Percentiles rank a stretch among this genome's conserved stretches.
phyloP scores from a whole-genome alignment of 1,284 basidiomycete genomes.

The Hortiboletus rubellus region DNA sequence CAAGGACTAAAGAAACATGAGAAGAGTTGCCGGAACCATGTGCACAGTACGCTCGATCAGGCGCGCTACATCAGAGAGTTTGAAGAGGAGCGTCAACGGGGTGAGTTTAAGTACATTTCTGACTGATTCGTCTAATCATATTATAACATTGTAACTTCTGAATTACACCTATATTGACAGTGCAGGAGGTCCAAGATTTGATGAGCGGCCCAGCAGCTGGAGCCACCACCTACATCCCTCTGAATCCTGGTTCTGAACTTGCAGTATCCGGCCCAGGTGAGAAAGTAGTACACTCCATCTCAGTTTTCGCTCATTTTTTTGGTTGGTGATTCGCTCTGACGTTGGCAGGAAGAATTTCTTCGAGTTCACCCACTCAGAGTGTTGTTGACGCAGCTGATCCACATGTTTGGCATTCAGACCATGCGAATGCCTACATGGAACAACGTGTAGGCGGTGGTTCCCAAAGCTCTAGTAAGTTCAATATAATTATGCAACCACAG shows the following conservation, averaged over 20 bases:
- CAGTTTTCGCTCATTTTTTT: background rate
- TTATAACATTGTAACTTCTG: background rate
- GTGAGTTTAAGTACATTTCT: background rate
- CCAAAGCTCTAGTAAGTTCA: background rate
- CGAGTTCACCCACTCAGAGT: background rate
- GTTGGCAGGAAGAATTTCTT: background rate
- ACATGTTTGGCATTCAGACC: background rate
- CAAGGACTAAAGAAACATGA: background rate
- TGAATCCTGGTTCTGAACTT: too few relatives aligned
- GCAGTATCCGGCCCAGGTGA: too few relatives aligned
- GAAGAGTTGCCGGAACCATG: background rate
- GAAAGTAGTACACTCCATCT: too few relatives aligned
- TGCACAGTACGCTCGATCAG: background rate
- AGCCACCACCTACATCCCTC: background rate
- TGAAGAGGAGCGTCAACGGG: background rate
- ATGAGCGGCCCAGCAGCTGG: background rate
- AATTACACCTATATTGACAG: too few relatives aligned
- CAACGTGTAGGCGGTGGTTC: background rate
- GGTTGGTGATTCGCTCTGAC: background rate
- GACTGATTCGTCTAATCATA: background rate
- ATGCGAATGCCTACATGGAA: background rate
- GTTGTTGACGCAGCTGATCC: background rate
- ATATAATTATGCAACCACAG: background rate
- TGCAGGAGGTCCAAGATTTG: background rate
- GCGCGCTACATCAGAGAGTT: background rate